Conservation (phyloP, 805 yeast species). For the Yamadazyma paraphyllophila region DNA sequence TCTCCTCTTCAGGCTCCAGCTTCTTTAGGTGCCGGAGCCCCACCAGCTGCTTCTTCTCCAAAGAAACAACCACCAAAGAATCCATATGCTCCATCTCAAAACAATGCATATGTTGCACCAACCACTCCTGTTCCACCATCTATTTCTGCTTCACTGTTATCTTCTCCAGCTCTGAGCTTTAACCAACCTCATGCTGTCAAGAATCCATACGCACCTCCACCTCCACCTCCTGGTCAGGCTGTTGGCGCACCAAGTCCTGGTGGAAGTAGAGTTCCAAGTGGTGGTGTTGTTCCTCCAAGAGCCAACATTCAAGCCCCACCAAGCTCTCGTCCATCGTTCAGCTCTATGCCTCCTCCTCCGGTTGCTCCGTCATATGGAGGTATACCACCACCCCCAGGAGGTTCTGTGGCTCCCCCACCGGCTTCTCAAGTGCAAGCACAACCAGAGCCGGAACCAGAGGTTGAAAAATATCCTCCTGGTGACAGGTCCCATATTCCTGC, state of each 20-base stretch:
- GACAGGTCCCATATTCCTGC: constrained; percentile 69
- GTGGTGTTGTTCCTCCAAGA: constrained; percentile 15
- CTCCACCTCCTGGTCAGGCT: constrained; percentile 3
- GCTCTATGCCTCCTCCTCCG: constrained; percentile 28
- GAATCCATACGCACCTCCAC: constrained; percentile 17
- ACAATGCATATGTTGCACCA: constrained; percentile 12
- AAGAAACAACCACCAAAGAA: constrained; percentile 7
- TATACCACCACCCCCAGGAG: constrained; percentile 3
- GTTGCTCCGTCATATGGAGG: constrained; percentile 10
- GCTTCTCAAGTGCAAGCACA: constrained; percentile 17
- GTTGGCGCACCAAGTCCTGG: constrained; percentile 4
- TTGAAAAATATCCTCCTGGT: constrained; percentile 50
- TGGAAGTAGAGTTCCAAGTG: constrained; percentile 12
- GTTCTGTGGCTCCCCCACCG: constrained; percentile 9
- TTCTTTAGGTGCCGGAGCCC: not conserved
- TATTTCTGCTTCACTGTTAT: not conserved
- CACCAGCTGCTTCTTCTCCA: constrained; percentile 14
- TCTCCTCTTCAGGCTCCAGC: constrained; percentile 5
- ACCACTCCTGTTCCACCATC: constrained; percentile 10
- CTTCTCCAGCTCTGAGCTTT: constrained; percentile 2
- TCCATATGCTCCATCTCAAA: constrained; percentile 19
- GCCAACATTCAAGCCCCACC: constrained; percentile 12
- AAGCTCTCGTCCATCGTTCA: constrained; percentile 10
- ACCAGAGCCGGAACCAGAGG: constrained; percentile 16
- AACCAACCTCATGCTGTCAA: constrained; percentile 6